A percentile compares a stretch with the other conserved stretches of the same genome.
These are phyloP conservation scores for Cyathus striatus DNA, from an alignment of 768 basidiomycete genomes.

Conservation along the genomic window DNA sequence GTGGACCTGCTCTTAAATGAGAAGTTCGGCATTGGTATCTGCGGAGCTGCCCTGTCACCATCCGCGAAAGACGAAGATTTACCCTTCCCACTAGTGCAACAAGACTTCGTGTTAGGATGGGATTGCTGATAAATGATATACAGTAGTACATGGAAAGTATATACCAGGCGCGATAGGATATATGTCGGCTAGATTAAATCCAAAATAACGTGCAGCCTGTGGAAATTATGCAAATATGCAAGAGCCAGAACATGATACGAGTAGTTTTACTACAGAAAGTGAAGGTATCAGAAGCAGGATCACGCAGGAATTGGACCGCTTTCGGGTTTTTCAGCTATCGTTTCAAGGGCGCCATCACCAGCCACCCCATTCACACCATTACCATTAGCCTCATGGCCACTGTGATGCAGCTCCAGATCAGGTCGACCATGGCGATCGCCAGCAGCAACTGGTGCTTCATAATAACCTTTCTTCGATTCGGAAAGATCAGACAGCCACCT, in stretches of 20 bases:
- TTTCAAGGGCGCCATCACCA: conserved; percentile 4
- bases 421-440: conserved; percentile 34
- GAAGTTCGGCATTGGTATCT: conserved; percentile 67
- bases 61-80: conserved; percentile 6
- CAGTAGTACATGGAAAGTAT: conserved; percentile 1
- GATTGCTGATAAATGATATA: conserved; percentile 48
- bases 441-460: conserved; percentile 20
- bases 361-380: not conserved
- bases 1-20: conserved; percentile 77
- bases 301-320: too few species aligned
- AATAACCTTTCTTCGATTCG: conserved; percentile 10
- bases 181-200: too few species aligned
- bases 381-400: not conserved
- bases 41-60: conserved; percentile 31
- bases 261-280: too few species aligned
- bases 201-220: too few species aligned
- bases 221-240: too few species aligned
- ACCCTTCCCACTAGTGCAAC: conserved; percentile 7
- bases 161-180: too few species aligned
- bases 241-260: too few species aligned
- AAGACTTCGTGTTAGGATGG: conserved; percentile 65
- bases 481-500: conserved; percentile 4
- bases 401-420: conserved; percentile 19
- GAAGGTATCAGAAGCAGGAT: too few species aligned
- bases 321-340: conserved; percentile 23